Base-by-base conservation (phyloP, 495 filamentous ascomycete genomes). In the Aspergillus homomorphus region DNA sequence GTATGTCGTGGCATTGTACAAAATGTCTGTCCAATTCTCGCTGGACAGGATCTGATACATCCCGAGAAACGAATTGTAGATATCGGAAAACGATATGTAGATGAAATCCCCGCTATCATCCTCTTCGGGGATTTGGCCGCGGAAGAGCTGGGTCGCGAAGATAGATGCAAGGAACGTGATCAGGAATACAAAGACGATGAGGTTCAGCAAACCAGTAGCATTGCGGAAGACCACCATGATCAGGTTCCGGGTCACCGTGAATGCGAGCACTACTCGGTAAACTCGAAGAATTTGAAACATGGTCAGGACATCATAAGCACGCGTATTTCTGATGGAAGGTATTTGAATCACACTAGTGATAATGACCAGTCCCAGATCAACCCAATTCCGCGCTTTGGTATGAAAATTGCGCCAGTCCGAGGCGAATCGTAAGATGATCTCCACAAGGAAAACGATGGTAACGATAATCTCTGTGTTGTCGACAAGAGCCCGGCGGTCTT, bases 1-100 rank as follows among this genome's bases (percentile, higher is more conserved):
- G 59, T 84, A 85, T 24, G 79, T 67, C 1, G 92, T 96, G 49
- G 89, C 84, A 66, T 84, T 87, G 76, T 96, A 99, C 55, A 99
- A 72, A 30, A 96, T 87, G 0, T 72, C 75, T 2, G 94, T 98
- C 94, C 94, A 99, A 67, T 96, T 89, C 67, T 99, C 94, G 62
- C 91, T 97, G 21, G 94, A 96, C n/a, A 99, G 78, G 24, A 99
- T 84, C 68, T 96, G 90, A 66, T 99, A 99, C 94, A 99, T 99
- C 54, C 92, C 94, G 19, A 98, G 81, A 62, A 97, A 99, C 0
- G 91, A 87, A 63, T 97, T 97, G 73, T 89, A 99, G 30, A 97
- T 93, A 38, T 90, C 89, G 63, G 82, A 82, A 72, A 99, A 99
- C 1, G 89, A 87, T 58, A 92, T 82, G 43, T 78, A 75, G 62